These are phyloP conservation scores for Telfairia occidentalis DNA, from an alignment of 331 rosid species.

Conservation along the genomic window DNA sequence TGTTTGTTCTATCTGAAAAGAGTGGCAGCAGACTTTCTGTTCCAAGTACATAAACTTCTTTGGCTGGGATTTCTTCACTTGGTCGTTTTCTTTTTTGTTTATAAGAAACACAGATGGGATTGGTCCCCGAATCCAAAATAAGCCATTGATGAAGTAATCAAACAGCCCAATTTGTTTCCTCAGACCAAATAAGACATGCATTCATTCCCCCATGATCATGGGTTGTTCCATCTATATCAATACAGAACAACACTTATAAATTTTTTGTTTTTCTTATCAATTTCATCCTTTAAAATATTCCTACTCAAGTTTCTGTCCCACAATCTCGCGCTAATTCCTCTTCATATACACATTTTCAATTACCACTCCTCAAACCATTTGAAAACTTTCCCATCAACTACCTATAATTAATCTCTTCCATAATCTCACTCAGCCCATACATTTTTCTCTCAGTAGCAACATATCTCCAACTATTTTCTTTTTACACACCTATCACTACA, in stretches of 20 bases:
- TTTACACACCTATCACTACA: background rate
- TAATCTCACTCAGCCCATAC: background rate
- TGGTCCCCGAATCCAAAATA: background rate
- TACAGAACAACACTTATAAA: too few species aligned
- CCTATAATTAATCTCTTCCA: too few species aligned
- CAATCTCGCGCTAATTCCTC: too few species aligned
- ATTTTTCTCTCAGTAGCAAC: background rate
- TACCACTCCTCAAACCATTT: too few species aligned
- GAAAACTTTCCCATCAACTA: too few species aligned
- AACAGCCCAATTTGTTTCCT: background rate
- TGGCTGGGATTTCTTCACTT: conserved; percentile 3
- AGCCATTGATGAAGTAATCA: background rate
- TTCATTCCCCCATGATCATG: background rate
- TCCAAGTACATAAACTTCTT: background rate
- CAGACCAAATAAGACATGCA: background rate
- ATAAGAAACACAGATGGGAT: background rate
- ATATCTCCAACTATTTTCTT: background rate
- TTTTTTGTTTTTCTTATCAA: too few species aligned
- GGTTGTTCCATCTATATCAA: background rate
- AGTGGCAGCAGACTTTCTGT: background rate
- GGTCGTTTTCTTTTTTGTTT: background rate
- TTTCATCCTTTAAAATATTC: too few species aligned
- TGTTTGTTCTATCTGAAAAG: background rate
- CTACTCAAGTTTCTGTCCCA: too few species aligned
- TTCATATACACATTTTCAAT: too few species aligned